Evolutionary conservation across 495 filamentous ascomycete species (phyloP), one percentile per base, ranked within the genome.

Genomic region (Aspergillus heteromorphus): DNA sequence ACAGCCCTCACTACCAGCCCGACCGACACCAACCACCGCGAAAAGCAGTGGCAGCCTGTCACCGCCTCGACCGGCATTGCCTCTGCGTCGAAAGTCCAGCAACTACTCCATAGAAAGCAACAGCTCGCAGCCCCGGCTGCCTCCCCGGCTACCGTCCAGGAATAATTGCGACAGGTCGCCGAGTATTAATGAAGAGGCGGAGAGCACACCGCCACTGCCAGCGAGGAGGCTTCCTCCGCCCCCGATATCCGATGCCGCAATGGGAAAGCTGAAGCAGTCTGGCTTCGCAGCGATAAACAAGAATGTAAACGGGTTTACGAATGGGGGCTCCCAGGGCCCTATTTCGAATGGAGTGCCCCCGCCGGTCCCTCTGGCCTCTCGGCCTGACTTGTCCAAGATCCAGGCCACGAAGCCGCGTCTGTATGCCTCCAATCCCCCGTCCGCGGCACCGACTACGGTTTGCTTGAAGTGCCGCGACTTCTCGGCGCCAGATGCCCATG

Each of bases 401-500:
- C 68, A 77, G 57, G 75, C 77, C 10, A 79, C 76, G 1, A 86
- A 84, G 54, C 79, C 80, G 4, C 77, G 75, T 19, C 55, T 71
- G 11, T 47, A 67, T 42, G 57, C 56, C 16, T 55, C 66, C 0
- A 41, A 54, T 4, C 45, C 65, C 1, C 25, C 66, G 19, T 49
- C 61, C 9, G 42, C 53, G 19, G 40, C 61, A 13, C 38, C 63
- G 20, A 49, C 45, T 19, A 14, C 18, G 20, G 70, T 66, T 17
- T 98, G 93, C 62, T 76, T 97, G 40, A 71, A 79, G 34, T 97
- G 93, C 66, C 83, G 92, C 51, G 91, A 97, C 71, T 97, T 91
- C 65, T 88, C 88, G 6, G 86, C 64, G 6, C 85, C 89, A 6
- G 93, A 98, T 67, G 62, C 61, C 40, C 85, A 92, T 60, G 92